Conservation (phyloP, 1,284 basidiomycete species). For the Apiotrichum veenhuisii region DNA sequence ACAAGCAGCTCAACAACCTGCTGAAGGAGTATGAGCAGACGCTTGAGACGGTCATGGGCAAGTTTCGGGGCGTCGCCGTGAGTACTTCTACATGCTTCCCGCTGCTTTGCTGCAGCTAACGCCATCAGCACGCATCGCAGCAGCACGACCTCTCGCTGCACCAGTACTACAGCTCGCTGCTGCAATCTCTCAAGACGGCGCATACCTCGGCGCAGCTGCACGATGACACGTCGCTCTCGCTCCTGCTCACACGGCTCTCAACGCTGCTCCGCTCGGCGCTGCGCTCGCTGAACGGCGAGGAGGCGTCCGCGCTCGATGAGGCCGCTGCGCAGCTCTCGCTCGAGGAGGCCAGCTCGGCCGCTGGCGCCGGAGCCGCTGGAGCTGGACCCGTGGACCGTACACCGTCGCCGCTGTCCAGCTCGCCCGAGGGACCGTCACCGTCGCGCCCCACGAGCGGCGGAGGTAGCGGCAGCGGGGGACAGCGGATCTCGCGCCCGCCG, state of each 20-base stretch:
- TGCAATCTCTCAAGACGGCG: conserved; percentile 68
- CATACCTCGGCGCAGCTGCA: conserved; percentile 60
- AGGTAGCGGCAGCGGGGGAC: no score
- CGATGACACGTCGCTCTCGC: conserved; percentile 60
- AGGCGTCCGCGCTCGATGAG: conserved; percentile 27
- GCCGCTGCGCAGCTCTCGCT: not conserved
- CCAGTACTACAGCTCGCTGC: conserved; percentile 82
- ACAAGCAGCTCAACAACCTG: conserved; percentile 81
- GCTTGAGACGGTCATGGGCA: conserved; percentile 92
- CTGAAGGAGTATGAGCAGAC: conserved; percentile 94
- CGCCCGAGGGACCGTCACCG: not conserved
- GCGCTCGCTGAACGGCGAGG: conserved; percentile 67
- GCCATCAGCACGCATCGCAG: conserved; percentile 75
- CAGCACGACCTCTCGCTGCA: conserved; percentile 85
- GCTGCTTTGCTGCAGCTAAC: not conserved
- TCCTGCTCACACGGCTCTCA: conserved; percentile 68
- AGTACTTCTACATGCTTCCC: conserved; percentile 46
- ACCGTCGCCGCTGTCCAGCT: not conserved
- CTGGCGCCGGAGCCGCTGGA: no score
- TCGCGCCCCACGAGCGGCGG: not conserved
- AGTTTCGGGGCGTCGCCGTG: conserved; percentile 89
- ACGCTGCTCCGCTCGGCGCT: conserved; percentile 68
- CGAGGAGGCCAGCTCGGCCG: not conserved
- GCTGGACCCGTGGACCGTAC: no score
- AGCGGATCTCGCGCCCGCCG: conserved; percentile 20